Evolutionary conservation across 2,329 filamentous ascomycete genomes (phyloP), one percentile per base, ranked within the genome.

Genomic region (Ceratocystiopsis sp.): DNA sequence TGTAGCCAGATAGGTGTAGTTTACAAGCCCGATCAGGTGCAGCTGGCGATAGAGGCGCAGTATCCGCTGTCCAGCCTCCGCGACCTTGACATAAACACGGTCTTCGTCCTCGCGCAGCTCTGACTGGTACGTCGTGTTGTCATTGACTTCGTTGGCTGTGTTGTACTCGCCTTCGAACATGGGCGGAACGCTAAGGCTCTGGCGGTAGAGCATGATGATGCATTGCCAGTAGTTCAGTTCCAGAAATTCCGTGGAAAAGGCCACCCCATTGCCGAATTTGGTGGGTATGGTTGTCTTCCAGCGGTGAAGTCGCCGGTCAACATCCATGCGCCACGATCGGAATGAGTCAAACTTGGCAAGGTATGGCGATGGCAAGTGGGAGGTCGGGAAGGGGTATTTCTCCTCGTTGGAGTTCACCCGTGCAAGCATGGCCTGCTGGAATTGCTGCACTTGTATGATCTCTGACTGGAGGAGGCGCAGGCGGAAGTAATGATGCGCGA

Each of bases 161-260:
- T 75, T 71, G 51, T 78, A 77, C 60, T 95, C 89, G 43, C 78
- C 78, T 43, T 87, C 84, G 45, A 96, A 77, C 54, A 86, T 77
- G 36, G 81, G 75, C 1, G 89, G 89, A 16, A 94, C 84, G 40
- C 84, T 81, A 48, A 94, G 61, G 58, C 86, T 91, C 59, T 94
- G 89, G 44, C 89, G 72, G 58, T 96, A 96, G 17, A 96, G 72
- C 80, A 95, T 86, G 51, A 95, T 93, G 47, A 96, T 78, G 4
- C 86, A 85, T 58, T 95, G 89, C 87, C 89, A 96, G 61, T 96
- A 96, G 59, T 96, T 96, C 47, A 96, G 69, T 53, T 95, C 85
- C 5, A 95, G 63, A 53, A 96, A 94, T 44, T 94, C 81, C 1
- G 84, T 78, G 0, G 83, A 86, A 57, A 96, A 96, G 4, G 77